Percentiles rank a stretch among this genome's conserved stretches.
phyloP scores from a whole-genome alignment of 805 yeast species.

The Candida stauntonica region DNA sequence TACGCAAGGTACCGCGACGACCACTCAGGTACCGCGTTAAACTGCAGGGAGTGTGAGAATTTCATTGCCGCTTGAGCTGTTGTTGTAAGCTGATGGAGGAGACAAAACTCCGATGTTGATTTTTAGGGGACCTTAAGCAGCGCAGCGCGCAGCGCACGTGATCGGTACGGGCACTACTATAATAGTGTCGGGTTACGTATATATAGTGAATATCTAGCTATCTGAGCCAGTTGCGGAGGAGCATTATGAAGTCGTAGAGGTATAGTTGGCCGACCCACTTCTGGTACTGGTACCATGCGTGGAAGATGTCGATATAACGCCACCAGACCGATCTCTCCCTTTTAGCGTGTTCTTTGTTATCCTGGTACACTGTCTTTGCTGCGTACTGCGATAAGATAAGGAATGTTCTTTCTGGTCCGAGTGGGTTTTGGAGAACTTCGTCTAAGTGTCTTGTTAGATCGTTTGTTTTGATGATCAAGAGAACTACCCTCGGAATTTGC shows the following conservation, averaged over 20 bases:
- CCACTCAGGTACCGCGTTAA: slow-evolving; percentile 99
- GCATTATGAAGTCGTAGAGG: slow-evolving; percentile 18
- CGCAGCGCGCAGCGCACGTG: too few relatives aligned
- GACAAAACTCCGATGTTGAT: too few relatives aligned
- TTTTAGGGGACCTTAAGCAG: too few relatives aligned
- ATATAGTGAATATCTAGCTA: too few relatives aligned
- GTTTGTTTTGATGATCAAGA: slow-evolving; percentile 86
- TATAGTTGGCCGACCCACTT: slow-evolving; percentile 16
- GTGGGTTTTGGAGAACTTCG: slow-evolving; percentile 72
- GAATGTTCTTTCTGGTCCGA: slow-evolving; percentile 86
- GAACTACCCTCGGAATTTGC: slow-evolving; percentile 77
- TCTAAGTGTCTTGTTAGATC: slow-evolving; percentile 89
- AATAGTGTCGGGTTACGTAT: too few relatives aligned
- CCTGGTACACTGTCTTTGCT: slow-evolving; percentile 73
- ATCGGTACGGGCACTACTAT: background rate
- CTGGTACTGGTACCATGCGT: slow-evolving; percentile 17
- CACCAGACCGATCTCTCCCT: slow-evolving; percentile 2
- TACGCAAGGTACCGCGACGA: slow-evolving; percentile 87
- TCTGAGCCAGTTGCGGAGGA: slow-evolving; percentile 13
- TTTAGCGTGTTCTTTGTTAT: slow-evolving; percentile 42
- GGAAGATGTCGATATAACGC: slow-evolving; percentile 27
- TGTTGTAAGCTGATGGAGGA: background rate
- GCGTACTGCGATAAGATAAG: slow-evolving; percentile 88
- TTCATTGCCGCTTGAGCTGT: slow-evolving; percentile 53
- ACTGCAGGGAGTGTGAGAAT: slow-evolving; percentile 91